Conservation (phyloP, 495 filamentous ascomycete species). For the Aspergillus campestris region DNA sequence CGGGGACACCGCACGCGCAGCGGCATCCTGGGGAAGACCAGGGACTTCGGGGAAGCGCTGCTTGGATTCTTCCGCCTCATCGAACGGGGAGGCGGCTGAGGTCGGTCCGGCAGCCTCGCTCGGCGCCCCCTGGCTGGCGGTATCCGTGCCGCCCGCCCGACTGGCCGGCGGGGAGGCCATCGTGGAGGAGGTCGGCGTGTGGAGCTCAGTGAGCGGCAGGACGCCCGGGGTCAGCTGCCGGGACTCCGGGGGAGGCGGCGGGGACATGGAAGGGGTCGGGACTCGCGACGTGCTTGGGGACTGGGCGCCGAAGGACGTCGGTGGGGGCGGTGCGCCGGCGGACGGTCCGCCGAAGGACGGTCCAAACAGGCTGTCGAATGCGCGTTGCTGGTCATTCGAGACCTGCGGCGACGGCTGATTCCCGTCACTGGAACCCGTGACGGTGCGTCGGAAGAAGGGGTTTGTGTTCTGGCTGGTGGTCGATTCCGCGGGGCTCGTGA, state of each 20-base stretch:
- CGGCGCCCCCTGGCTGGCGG: slow-evolving; percentile 38
- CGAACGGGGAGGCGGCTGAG: slow-evolving; percentile 30
- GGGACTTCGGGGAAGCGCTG: slow-evolving; percentile 22
- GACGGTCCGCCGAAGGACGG: slow-evolving; percentile 50
- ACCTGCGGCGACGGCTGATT: slow-evolving; percentile 41
- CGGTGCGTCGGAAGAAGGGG: slow-evolving; percentile 75
- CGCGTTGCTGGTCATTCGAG: slow-evolving; percentile 48
- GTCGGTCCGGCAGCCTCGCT: slow-evolving; percentile 21
- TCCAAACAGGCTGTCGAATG: slow-evolving; percentile 87
- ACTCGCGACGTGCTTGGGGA: slow-evolving; percentile 34
- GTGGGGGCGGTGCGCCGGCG: slow-evolving; percentile 42
- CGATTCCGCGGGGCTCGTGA: slow-evolving; percentile 63
- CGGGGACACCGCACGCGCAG: slow-evolving; percentile 13
- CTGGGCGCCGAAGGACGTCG: slow-evolving; percentile 62
- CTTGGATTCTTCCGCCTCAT: slow-evolving; percentile 29
- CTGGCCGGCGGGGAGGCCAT: slow-evolving; percentile 75
- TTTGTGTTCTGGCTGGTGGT: slow-evolving; percentile 73
- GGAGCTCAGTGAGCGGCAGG: slow-evolving; percentile 54
- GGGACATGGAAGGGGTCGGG: slow-evolving; percentile 55
- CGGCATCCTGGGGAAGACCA: slow-evolving; percentile 10
- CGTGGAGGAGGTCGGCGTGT: slow-evolving; percentile 68
- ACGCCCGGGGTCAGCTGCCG: slow-evolving; percentile 66
- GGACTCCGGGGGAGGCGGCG: slow-evolving; percentile 51
- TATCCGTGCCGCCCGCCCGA: slow-evolving; percentile 49
- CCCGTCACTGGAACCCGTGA: slow-evolving; percentile 53